Evolutionary conservation across 352 stramenopile genomes (phyloP).

Genomic region (Globisporangium spinosum): DNA sequence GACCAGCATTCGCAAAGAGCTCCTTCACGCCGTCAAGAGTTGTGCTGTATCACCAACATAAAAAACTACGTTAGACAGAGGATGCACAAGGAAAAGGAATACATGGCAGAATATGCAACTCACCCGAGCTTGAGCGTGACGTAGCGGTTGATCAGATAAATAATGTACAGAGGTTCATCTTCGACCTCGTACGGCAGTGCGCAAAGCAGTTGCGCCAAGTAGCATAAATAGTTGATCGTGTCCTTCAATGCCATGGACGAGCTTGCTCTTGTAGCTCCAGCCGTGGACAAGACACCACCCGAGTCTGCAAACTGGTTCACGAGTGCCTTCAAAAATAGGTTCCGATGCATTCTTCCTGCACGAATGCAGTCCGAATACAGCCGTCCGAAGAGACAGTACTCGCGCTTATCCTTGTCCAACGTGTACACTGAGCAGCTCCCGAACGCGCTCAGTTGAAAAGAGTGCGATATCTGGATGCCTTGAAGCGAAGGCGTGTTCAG

Average conservation of each 20-base stretch:
- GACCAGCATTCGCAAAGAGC: conserved; percentile 34
- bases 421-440: conserved; percentile 41
- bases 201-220: conserved; percentile 62
- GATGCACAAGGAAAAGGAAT: neutral
- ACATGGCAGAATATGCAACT: conserved; percentile 10
- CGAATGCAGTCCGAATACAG: conserved; percentile 70
- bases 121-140: conserved; percentile 80
- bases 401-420: conserved; percentile 64
- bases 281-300: conserved; percentile 33
- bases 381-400: conserved; percentile 66
- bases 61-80: neutral
- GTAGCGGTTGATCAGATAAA: conserved; percentile 85
- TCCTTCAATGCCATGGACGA: conserved; percentile 1
- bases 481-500: conserved; percentile 51
- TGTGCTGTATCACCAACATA: conserved; percentile 26
- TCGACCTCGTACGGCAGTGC: conserved; percentile 76
- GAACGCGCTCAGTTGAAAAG: conserved; percentile 65
- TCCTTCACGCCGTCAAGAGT: conserved; percentile 54
- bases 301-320: conserved; percentile 70
- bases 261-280: conserved; percentile 5
- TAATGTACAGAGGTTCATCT: conserved; percentile 82
- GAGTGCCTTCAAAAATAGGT: conserved; percentile 63
- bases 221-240: conserved; percentile 71
- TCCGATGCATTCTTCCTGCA: conserved; percentile 31
- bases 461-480: conserved; percentile 60